Evolutionary conservation across 768 basidiomycete species (phyloP), one percentile per base, ranked within the genome.

Genomic region (Crassisporium funariophilum): DNA sequence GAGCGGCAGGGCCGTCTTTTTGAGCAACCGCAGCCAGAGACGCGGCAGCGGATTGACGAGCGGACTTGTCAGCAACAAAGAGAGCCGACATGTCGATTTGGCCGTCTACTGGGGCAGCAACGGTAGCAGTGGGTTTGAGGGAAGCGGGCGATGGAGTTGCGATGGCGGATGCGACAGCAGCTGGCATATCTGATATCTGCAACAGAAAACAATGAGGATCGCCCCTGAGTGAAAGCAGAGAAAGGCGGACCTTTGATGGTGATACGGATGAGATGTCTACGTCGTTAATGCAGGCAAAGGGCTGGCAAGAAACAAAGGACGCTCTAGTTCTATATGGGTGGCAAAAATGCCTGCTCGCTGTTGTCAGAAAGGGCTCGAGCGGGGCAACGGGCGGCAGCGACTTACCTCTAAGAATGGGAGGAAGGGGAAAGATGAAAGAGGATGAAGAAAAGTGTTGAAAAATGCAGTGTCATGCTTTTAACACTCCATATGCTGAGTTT

Each of bases 41-140:
- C 58, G 79, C 72, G 50, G 82, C 86, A 27, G 91, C 83, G 47
- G 84, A 71, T 36, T 82, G 81, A 62, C 92, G 89, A 45, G 81
- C 73, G 54, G 84, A 78, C 74, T 93, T 94, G 76, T 95, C 94
- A 56, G 88, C 75, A 55, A 79, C 82, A 62, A 95, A 91, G 56
- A 95, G 85, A 50, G 84, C 67, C 44, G 88, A 66, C 52, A 88
- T 66, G 69, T 94, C 86, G 54, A 91, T 71, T 59, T 83, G 77
- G 59, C 77, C 81, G 46, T 79, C 78, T 44, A 78, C 74, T 52
- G 79, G 74, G 47, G 70, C 69, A 35, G 65, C 57, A 53, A 61
- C 64, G 39, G 72, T 69, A 48, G 84, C 80, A 5, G n/a, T 5
- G 29, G 29, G 29, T 74, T 91, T 91, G 71, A 91, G 83, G 49